A percentile compares a stretch with the other conserved stretches of the same genome.
Evolutionary conservation across 176 grass and related monocot genomes (phyloP).

Genomic region (Secale cereale): DNA sequence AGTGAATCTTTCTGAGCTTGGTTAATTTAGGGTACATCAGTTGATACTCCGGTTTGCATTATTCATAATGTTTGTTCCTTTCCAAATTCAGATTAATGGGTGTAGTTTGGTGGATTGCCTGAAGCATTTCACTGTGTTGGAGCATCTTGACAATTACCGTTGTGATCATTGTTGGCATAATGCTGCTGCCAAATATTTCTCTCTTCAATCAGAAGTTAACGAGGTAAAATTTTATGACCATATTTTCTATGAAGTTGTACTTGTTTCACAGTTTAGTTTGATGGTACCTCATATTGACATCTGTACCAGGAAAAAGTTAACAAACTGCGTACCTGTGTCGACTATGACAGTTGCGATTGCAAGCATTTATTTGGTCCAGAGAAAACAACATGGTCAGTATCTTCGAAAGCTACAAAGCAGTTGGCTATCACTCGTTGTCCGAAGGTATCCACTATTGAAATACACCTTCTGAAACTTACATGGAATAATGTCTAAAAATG

Average conservation of each 20-base stretch:
- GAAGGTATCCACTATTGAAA: slow-evolving; percentile 48
- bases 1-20: slow-evolving; percentile 36
- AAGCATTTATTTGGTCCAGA: slow-evolving; percentile 48
- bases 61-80: slow-evolving; percentile 34
- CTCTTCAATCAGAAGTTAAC: slow-evolving; percentile 49
- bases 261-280: slow-evolving; percentile 11
- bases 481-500: slow-evolving; percentile 21
- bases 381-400: slow-evolving; percentile 51
- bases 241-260: slow-evolving; percentile 21
- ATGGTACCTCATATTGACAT: not conserved
- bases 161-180: slow-evolving; percentile 88
- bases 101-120: slow-evolving; percentile 80
- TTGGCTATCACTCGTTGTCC: slow-evolving; percentile 69
- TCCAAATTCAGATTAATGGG: slow-evolving; percentile 49
- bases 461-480: slow-evolving; percentile 3
- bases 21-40: slow-evolving; percentile 40
- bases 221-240: slow-evolving; percentile 39
- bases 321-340: slow-evolving; percentile 56
- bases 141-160: slow-evolving; percentile 78
- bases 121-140: slow-evolving; percentile 62
- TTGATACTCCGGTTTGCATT: slow-evolving; percentile 9
- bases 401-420: slow-evolving; percentile 79
- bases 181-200: slow-evolving; percentile 66
- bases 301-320: slow-evolving; percentile 60
- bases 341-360: slow-evolving; percentile 70